These are phyloP conservation scores for Mycena albidolilacea DNA, from an alignment of 768 basidiomycete genomes.

Conservation along the genomic window DNA sequence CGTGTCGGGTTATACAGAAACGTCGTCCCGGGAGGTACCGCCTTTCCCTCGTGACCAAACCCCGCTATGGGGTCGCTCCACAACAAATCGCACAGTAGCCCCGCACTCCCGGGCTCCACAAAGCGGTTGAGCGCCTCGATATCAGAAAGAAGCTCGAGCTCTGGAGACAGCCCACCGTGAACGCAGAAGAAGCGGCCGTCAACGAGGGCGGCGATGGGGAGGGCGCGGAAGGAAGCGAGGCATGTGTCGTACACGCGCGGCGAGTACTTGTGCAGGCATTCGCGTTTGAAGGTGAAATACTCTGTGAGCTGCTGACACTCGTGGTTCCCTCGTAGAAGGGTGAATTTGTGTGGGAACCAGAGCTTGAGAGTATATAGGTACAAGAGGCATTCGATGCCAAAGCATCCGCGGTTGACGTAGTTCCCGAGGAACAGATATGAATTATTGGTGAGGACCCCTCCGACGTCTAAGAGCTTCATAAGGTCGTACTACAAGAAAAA, in stretches of 20 bases:
- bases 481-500: slow-evolving; percentile 83
- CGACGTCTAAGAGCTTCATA: slow-evolving; percentile 98
- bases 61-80: slow-evolving; percentile 96
- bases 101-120: slow-evolving; percentile 92
- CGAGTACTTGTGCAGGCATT: slow-evolving; percentile 95
- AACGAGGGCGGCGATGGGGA: slow-evolving; percentile 93
- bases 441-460: slow-evolving; percentile 86
- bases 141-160: slow-evolving; percentile 85
- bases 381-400: slow-evolving; percentile 90
- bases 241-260: slow-evolving; percentile 92
- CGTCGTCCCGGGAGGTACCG: slow-evolving; percentile 69
- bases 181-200: slow-evolving; percentile 98
- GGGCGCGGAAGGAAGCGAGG: slow-evolving; percentile 88
- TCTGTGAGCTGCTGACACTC: slow-evolving; percentile 97
- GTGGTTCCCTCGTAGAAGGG: slow-evolving; percentile 94
- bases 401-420: slow-evolving; percentile 97
- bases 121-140: slow-evolving; percentile 90
- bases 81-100: slow-evolving; percentile 93
- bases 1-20: slow-evolving; percentile 88
- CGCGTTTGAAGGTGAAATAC: slow-evolving; percentile 98
- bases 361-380: slow-evolving; percentile 96
- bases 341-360: slow-evolving; percentile 86
- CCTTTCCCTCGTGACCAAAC: slow-evolving; percentile 86
- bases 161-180: slow-evolving; percentile 95
- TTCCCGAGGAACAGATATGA: slow-evolving; percentile 97